These are phyloP conservation scores for Amorphotheca resinae DNA, from an alignment of 495 filamentous ascomycete species.

Conservation along the genomic window DNA sequence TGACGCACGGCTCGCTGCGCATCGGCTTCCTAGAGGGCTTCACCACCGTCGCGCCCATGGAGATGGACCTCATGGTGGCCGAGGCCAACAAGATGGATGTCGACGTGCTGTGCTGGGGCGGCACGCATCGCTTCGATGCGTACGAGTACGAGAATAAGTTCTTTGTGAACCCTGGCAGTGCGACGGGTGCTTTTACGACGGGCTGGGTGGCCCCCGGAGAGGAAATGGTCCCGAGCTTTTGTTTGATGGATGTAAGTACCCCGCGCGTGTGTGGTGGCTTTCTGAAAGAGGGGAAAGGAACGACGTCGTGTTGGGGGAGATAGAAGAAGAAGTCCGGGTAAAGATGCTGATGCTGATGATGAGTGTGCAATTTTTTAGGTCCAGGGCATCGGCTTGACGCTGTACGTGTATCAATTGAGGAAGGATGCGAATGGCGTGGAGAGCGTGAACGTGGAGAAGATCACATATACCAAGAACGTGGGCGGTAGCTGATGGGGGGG, in stretches of 20 bases:
- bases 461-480: slow-evolving; percentile 85
- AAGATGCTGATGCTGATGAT: too few species aligned
- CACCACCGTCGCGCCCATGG: slow-evolving; percentile 80
- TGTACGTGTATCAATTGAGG: slow-evolving; percentile 95
- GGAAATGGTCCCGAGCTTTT: slow-evolving; percentile 88
- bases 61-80: slow-evolving; percentile 83
- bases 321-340: too few species aligned
- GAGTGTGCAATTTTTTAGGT: slow-evolving; percentile 42
- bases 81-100: slow-evolving; percentile 93
- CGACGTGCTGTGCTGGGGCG: slow-evolving; percentile 92
- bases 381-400: slow-evolving; percentile 89
- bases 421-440: slow-evolving; percentile 81
- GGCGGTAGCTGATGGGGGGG: slow-evolving; percentile 14
- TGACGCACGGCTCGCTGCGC: slow-evolving; percentile 82
- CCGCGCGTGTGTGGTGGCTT: neutral
- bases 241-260: slow-evolving; percentile 93
- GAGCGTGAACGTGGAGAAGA: slow-evolving; percentile 93
- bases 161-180: slow-evolving; percentile 96
- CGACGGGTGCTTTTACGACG: slow-evolving; percentile 69
- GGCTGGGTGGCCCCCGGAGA: slow-evolving; percentile 41
- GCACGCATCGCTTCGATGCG: slow-evolving; percentile 95
- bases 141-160: slow-evolving; percentile 98
- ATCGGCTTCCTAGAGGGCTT: slow-evolving; percentile 97
- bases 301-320: slow-evolving; percentile 1
- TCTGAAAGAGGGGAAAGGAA: neutral